Conservation (phyloP, 129 eudicot species). For the Scalesia atractyloides region DNA sequence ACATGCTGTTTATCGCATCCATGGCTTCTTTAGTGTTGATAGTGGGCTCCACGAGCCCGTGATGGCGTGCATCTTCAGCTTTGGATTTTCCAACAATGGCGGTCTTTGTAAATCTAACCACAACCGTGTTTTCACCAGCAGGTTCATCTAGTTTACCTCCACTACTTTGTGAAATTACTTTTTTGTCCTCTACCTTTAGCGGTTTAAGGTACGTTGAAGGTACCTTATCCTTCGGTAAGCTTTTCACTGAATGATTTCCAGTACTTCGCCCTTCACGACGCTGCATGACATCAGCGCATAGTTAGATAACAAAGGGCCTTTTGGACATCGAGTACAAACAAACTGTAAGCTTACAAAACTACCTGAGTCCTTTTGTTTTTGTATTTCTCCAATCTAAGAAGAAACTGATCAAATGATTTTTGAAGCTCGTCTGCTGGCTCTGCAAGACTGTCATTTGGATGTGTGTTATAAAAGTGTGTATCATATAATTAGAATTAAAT, state of each 20-base stretch:
- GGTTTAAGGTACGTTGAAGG: slow-evolving; percentile 22
- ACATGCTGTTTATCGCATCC: slow-evolving; percentile 91
- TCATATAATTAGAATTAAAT: neutral
- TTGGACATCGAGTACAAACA: neutral
- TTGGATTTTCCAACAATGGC: slow-evolving; percentile 71
- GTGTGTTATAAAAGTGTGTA: slow-evolving; percentile 3
- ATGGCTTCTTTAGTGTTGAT: slow-evolving; percentile 90
- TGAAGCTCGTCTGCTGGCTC: slow-evolving; percentile 90
- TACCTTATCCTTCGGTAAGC: slow-evolving; percentile 25
- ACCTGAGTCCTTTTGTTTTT: slow-evolving; percentile 66
- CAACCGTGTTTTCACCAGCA: slow-evolving; percentile 69
- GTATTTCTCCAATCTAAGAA: slow-evolving; percentile 59
- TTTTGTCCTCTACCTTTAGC: slow-evolving; percentile 25
- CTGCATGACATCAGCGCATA: slow-evolving; percentile 38
- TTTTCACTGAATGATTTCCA: slow-evolving; percentile 19
- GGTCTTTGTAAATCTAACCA: slow-evolving; percentile 71
- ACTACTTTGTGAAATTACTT: slow-evolving; percentile 31
- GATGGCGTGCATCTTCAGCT: slow-evolving; percentile 95
- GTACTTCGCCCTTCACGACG: slow-evolving; percentile 43
- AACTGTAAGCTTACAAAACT: slow-evolving; percentile 5
- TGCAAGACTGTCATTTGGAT: slow-evolving; percentile 63
- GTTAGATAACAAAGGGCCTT: slow-evolving; percentile 23
- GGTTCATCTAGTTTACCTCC: slow-evolving; percentile 31
- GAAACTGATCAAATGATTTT: slow-evolving; percentile 80
- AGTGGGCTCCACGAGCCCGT: slow-evolving; percentile 96